phyloP scores from a whole-genome alignment of 208 protist genomes.

The Leptomonas pyrrhocoris region DNA sequence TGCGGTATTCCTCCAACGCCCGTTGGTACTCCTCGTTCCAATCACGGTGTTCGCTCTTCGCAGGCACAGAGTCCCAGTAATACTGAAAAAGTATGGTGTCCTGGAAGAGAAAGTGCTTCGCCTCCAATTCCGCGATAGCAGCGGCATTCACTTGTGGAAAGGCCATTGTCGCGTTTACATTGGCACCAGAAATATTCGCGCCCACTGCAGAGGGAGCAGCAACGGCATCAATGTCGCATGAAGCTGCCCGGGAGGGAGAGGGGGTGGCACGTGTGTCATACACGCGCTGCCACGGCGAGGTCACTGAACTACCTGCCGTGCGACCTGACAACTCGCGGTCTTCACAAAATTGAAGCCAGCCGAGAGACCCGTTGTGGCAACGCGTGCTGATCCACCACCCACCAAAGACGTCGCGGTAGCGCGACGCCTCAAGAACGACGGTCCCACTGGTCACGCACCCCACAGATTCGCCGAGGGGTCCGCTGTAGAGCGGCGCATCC shows the following conservation, averaged over 20 bases:
- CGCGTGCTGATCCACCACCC: constrained; percentile 70
- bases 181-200: neutral
- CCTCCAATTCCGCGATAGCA: neutral
- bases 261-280: constrained; percentile 36
- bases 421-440: constrained; percentile 60
- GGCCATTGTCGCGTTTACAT: neutral
- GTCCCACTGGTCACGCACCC: constrained; percentile 46
- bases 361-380: constrained; percentile 42
- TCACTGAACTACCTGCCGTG: neutral
- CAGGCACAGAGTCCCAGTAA: constrained; percentile 37
- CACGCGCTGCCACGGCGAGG: constrained; percentile 40
- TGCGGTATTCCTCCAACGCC: constrained; percentile 32
- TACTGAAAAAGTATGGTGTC: constrained; percentile 39
- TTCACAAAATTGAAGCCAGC: constrained; percentile 41
- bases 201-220: neutral
- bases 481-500: constrained; percentile 49
- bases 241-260: neutral
- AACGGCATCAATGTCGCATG: neutral
- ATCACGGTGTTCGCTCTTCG: constrained; percentile 3
- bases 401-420: constrained; percentile 69
- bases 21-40: constrained; percentile 65
- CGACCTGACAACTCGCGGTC: neutral
- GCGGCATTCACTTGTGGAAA: constrained; percentile 2
- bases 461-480: constrained; percentile 68
- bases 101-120: constrained; percentile 24